Evolutionary conservation across 1,139 yeast genomes (phyloP), one percentile per base, ranked within the genome.

Genomic region (Suhomyces maxii): DNA sequence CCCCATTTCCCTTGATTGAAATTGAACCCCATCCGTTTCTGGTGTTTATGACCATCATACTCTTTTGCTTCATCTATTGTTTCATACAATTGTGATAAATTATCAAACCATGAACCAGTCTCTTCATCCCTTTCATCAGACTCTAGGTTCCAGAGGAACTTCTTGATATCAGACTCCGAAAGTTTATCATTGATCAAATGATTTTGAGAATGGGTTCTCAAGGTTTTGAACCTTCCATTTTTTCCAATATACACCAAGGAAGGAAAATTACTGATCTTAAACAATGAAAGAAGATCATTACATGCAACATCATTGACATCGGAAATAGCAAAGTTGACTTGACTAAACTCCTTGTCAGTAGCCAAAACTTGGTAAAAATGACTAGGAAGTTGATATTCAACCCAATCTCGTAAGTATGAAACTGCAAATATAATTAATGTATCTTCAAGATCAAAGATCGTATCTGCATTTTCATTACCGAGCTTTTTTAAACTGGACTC

Each of bases 311-410:
- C 52, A 34, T 63, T 68, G 14, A 64, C 54, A 44, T 67, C 67
- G 2, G 65, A 60, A 3, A 71, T 48, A 6, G 64, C 66, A 52
- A 71, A 67, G 13, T 46, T 41, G 6, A 59, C 34, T 13, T 39
- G 39, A 1, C 50, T 44, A 36, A 54, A 46, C 6, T 53, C 48
- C 11, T 47, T 36, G 6, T 34, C 8, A 11, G 35, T 7, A 3
- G 75, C 67, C 10, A 67, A 47, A 42, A 51, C 53, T 47, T 71
- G 76, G 46, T 63, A 65, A 48, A 66, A 70, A 53, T 74, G 79
- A 8, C 58, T 53, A 1, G 76, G 77, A 38, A 58, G 63, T 33
- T 62, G 54, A 46, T 58, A 63, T 13, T 64, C 62, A 31, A 54
- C 50, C 77, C 79, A 74, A 5, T 61, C 71, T 6, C 53, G 50